phyloP scores from a whole-genome alignment of 805 yeast species.

The Candida sphagnicola region DNA sequence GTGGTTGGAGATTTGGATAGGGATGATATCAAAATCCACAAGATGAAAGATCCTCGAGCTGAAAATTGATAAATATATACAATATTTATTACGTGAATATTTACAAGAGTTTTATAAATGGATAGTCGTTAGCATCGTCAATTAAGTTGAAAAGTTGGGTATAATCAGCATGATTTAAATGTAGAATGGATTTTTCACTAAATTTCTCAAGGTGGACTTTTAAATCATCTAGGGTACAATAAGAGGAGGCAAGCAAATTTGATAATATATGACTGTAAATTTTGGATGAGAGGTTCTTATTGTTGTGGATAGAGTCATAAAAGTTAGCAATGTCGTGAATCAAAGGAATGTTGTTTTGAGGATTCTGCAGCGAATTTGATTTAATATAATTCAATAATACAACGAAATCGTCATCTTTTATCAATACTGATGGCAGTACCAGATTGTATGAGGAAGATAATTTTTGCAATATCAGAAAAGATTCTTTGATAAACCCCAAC shows the following conservation, averaged over 20 bases:
- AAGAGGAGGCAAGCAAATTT: not conserved
- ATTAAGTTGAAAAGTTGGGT: not conserved
- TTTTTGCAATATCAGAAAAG: conserved; percentile 20
- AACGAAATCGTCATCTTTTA: conserved; percentile 12
- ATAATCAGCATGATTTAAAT: conserved; percentile 5
- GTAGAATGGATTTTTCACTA: not conserved
- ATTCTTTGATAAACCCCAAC: conserved; percentile 19
- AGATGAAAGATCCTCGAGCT: conserved; percentile 42
- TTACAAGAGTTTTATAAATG: not conserved
- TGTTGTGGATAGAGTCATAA: conserved; percentile 7
- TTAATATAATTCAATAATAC: conserved; percentile 7
- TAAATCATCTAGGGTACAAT: not conserved
- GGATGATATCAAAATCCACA: conserved; percentile 59
- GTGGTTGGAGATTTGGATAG: conserved; percentile 56
- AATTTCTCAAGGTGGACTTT: not conserved
- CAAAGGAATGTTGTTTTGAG: not conserved
- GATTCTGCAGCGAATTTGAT: not conserved
- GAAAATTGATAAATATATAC: not conserved
- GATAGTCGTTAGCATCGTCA: not conserved
- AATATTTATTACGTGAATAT: not conserved
- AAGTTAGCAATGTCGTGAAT: conserved; percentile 7
- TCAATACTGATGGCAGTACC: conserved; percentile 7
- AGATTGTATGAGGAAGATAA: conserved; percentile 11
- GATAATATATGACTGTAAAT: not conserved
- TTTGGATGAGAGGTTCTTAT: not conserved